Base-by-base conservation (phyloP, 768 basidiomycete genomes). In the Phylloporus sp. region DNA sequence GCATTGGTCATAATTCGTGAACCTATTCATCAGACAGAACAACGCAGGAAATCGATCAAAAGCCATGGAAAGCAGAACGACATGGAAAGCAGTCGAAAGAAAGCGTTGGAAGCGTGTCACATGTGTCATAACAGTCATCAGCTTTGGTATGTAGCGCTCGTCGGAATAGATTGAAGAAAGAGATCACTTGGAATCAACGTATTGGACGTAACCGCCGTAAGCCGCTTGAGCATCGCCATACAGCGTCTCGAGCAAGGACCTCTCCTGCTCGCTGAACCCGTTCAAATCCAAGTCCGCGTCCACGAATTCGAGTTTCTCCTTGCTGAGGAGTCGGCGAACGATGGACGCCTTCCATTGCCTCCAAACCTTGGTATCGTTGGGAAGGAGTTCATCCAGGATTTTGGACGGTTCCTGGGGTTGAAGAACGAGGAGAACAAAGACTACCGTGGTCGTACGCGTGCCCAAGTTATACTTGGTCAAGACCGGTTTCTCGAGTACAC, bases 331-430 rank as follows among this genome's bases (percentile, higher is more conserved):
- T 26, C 51, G 55, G 5, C 24, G 38, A 26, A 62, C 18, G 20
- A 66, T 17, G 7, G 39, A 48, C 5, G 38, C 39, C 38, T 65
- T 65, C 53, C 59, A 65, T 11, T 31, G 50, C 31, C n/a, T 62
- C 63, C 63, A 65, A 11, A 60, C 60, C 18, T 48, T 62, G 21
- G 62, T 64, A 36, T 64, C 58, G 5, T 47, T 47, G 1, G 67
- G 65, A 21, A 64, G 52, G 10, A 62, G 39, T 14, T 56, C 54
- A 13, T 64, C 15, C 1, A 64, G 50, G 1, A 64, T 32, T 28
- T 52, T 55, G 4, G 4, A 18, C 4, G 60, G 63, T 2, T 64
- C 58, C 14, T 55, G 43, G 0, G 63, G 49, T 10, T 42, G 38
- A 23, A 64, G 46, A 9, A 55, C 50, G 20, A 64, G 58, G 11